phyloP scores from a whole-genome alignment of 2,329 filamentous ascomycete species.

The Diaporthe sp. region DNA sequence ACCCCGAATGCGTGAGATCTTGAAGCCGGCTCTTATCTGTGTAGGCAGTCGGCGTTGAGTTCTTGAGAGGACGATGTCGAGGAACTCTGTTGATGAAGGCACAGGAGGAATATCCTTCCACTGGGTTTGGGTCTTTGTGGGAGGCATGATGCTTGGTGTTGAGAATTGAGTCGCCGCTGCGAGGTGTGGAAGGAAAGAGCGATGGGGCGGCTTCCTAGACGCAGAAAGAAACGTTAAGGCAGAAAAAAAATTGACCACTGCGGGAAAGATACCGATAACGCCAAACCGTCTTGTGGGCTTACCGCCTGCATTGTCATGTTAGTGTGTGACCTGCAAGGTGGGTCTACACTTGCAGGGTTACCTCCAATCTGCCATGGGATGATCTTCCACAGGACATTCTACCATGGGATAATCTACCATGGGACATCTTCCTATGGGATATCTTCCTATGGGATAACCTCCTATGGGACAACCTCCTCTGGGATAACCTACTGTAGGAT shows the following conservation, averaged over 20 bases:
- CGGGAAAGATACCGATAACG: background rate
- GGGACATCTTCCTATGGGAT: background rate
- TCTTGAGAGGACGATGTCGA: slow-evolving; percentile 95
- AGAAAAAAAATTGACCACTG: slow-evolving; percentile 4
- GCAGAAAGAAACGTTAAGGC: background rate
- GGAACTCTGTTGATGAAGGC: slow-evolving; percentile 73
- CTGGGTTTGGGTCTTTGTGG: slow-evolving; percentile 37
- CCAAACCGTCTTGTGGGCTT: no score
- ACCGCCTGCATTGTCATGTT: background rate
- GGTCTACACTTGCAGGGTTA: background rate
- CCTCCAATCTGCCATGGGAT: background rate
- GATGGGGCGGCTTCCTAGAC: background rate
- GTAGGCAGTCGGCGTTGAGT: slow-evolving; percentile 93
- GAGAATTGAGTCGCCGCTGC: background rate
- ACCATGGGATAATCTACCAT: background rate
- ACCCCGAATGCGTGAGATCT: slow-evolving; percentile 87
- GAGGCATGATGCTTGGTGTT: slow-evolving; percentile 30
- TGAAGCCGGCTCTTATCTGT: slow-evolving; percentile 95
- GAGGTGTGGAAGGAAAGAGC: background rate
- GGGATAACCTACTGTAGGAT: background rate
- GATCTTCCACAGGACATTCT: background rate
- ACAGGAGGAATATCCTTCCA: slow-evolving; percentile 37
- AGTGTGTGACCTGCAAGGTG: slow-evolving; percentile 6
- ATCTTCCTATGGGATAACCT: background rate
- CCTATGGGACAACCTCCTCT: background rate